Percentiles rank a stretch among this genome's conserved stretches.
Evolutionary conservation across 2,329 filamentous ascomycete species (phyloP).

Genomic region (Botryotinia convoluta): DNA sequence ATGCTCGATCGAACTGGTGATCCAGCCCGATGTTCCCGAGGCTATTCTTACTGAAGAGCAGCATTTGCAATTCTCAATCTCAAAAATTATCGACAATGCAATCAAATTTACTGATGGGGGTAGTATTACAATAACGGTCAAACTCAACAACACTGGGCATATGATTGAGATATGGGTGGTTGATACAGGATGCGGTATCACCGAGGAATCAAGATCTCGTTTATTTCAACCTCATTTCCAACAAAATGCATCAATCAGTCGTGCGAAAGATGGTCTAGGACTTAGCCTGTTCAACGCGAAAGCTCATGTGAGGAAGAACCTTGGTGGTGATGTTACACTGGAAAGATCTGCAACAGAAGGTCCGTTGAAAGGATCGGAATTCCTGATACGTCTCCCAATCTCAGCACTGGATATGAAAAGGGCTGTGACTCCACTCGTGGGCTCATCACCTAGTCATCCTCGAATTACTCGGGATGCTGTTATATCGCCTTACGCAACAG

Average conservation of each 20-base stretch:
- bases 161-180: slow-evolving; percentile 60
- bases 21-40: slow-evolving; percentile 46
- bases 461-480: slow-evolving; percentile 17
- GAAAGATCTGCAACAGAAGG: slow-evolving; percentile 61
- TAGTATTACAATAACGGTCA: slow-evolving; percentile 57
- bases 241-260: slow-evolving; percentile 65
- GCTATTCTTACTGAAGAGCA: slow-evolving; percentile 49
- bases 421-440: slow-evolving; percentile 15
- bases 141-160: slow-evolving; percentile 49
- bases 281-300: slow-evolving; percentile 71
- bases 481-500: slow-evolving; percentile 17
- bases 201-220: slow-evolving; percentile 61
- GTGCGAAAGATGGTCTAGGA: slow-evolving; percentile 66
- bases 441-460: slow-evolving; percentile 18
- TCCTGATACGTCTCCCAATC: slow-evolving; percentile 62
- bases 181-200: slow-evolving; percentile 68
- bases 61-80: slow-evolving; percentile 46
- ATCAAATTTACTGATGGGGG: slow-evolving; percentile 69
- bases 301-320: slow-evolving; percentile 60
- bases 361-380: slow-evolving; percentile 61
- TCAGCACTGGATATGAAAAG: slow-evolving; percentile 26
- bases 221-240: slow-evolving; percentile 70
- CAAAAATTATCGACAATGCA: slow-evolving; percentile 57
- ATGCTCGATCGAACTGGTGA: slow-evolving; percentile 42
- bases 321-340: slow-evolving; percentile 66